Evolutionary conservation across 1,284 basidiomycete species (phyloP).

Genomic region (Ceratobasidium sp.): DNA sequence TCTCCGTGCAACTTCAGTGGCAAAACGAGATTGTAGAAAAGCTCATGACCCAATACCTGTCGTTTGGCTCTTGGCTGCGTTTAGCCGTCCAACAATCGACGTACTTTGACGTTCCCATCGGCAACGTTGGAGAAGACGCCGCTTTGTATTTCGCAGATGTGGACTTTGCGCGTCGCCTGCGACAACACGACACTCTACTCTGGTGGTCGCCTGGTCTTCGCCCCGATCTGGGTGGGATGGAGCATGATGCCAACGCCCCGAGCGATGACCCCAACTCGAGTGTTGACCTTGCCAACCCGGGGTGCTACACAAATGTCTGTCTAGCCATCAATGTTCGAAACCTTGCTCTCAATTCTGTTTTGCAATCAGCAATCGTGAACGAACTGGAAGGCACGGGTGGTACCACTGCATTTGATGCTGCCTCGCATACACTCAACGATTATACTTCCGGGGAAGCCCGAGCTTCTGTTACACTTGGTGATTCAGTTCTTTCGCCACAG

Average conservation of each 20-base stretch:
- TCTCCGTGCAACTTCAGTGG: conserved; percentile 81
- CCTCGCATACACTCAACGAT: conserved; percentile 91
- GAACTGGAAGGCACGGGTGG: conserved; percentile 96
- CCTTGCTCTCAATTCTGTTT: conserved; percentile 92
- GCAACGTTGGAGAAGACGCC: conserved; percentile 92
- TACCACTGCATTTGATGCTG: conserved; percentile 92
- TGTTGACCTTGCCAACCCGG: conserved; percentile 81
- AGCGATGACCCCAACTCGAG: conserved; percentile 60
- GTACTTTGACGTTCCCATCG: conserved; percentile 93
- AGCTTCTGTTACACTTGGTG: conserved; percentile 86
- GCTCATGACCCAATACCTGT: conserved; percentile 88
- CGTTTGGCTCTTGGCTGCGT: conserved; percentile 83
- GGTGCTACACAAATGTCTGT: conserved; percentile 93
- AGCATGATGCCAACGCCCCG: conserved; percentile 83
- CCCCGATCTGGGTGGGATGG: conserved; percentile 95
- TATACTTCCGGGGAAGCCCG: conserved; percentile 84
- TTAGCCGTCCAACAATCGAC: conserved; percentile 85
- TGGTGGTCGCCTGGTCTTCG: conserved; percentile 95
- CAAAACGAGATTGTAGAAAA: conserved; percentile 78
- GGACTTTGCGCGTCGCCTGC: conserved; percentile 88
- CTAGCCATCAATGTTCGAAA: conserved; percentile 92
- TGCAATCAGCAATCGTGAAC: conserved; percentile 95
- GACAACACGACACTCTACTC: conserved; percentile 89
- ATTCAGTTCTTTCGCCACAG: conserved; percentile 91
- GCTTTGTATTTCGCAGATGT: conserved; percentile 90